Evolutionary conservation across 2,329 filamentous ascomycete species (phyloP), one percentile per base, ranked within the genome.

Genomic region (Diaporthe humulicola): DNA sequence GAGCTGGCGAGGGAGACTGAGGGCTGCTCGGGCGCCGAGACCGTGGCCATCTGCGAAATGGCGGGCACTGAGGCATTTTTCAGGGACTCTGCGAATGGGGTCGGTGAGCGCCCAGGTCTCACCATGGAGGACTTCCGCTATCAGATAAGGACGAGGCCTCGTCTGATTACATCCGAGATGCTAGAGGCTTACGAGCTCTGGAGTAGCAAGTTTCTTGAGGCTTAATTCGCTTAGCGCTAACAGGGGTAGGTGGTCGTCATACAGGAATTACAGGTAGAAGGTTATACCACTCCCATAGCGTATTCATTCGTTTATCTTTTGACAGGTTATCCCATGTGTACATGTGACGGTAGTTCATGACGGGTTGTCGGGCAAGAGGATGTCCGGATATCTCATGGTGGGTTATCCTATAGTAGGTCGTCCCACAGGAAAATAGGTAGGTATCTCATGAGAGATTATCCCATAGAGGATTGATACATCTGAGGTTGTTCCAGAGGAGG

Each of bases 21-120:
- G 10, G 95, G 95, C 0, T 95, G 94, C 82, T 97, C 95, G 2
- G 96, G 96, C 3, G 95, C 96, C 0, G 96, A 98, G 84, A 90
- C 98, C 75, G 85, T 87, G 74, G 86, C 86, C 6, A 87, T 90
- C 4, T 90, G 88, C 78, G 84, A 85, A 45, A 82, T 83, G 70
- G 87, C 86, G 0, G 86, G 85, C 6, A 81, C 85, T 70, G 83
- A 85, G 7, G 88, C 87, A 17, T 82, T 85, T 72, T 85, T 85
- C 73, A 76, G 81, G 54, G 80, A 78, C 12, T 78, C 77, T 14
- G 70, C 60, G 40, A 61, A 60, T n/a, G 77, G n/a, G n/a, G n/a
- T n/a, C n/a, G n/a, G 67, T 22, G 79, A 77, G n/a, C 81, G 79
- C 74, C 76, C 83, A 48, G 80, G 84, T 36, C 80, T 87, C 40